Percentiles rank a stretch among this genome's conserved stretches.
phyloP scores from a whole-genome alignment of 1,139 yeast species.

The Barnettozyma hawaiiensis region DNA sequence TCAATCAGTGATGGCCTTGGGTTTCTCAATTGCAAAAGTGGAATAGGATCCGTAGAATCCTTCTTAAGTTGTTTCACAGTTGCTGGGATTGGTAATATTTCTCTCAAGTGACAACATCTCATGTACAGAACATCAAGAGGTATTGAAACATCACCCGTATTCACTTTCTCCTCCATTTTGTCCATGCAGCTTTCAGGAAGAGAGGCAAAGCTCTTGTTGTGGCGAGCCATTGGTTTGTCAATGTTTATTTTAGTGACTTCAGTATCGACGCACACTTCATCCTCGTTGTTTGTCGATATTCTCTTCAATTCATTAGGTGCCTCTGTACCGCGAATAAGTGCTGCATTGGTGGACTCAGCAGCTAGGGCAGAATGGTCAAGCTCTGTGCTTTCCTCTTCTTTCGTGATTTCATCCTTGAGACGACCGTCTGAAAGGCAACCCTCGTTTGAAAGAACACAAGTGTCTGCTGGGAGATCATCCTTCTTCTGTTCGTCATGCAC shows the following conservation, averaged over 20 bases:
- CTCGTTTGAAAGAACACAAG: background rate
- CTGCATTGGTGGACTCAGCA: slow-evolving; percentile 34
- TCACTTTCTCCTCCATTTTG: slow-evolving; percentile 21
- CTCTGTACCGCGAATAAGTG: slow-evolving; percentile 31
- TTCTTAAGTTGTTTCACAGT: slow-evolving; percentile 67
- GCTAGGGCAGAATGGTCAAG: slow-evolving; percentile 25
- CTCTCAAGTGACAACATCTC: slow-evolving; percentile 69
- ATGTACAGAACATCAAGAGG: slow-evolving; percentile 63
- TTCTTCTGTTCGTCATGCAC: slow-evolving; percentile 17
- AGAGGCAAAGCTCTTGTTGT: slow-evolving; percentile 28
- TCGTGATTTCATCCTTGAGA: background rate
- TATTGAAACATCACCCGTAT: slow-evolving; percentile 27
- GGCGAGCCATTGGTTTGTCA: slow-evolving; percentile 46
- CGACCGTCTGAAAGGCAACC: background rate
- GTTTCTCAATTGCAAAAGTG: slow-evolving; percentile 57
- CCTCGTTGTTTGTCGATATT: slow-evolving; percentile 30
- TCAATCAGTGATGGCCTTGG: slow-evolving; percentile 74
- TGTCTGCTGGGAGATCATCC: slow-evolving; percentile 9
- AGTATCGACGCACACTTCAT: slow-evolving; percentile 39
- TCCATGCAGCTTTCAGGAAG: slow-evolving; percentile 19
- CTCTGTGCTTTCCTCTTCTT: background rate
- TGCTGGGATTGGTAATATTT: slow-evolving; percentile 71
- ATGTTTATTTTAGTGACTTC: slow-evolving; percentile 40
- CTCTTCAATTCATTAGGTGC: slow-evolving; percentile 28
- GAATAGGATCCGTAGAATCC: slow-evolving; percentile 64